Conservation (phyloP, 768 basidiomycete genomes). For the Ramaria sp. region DNA sequence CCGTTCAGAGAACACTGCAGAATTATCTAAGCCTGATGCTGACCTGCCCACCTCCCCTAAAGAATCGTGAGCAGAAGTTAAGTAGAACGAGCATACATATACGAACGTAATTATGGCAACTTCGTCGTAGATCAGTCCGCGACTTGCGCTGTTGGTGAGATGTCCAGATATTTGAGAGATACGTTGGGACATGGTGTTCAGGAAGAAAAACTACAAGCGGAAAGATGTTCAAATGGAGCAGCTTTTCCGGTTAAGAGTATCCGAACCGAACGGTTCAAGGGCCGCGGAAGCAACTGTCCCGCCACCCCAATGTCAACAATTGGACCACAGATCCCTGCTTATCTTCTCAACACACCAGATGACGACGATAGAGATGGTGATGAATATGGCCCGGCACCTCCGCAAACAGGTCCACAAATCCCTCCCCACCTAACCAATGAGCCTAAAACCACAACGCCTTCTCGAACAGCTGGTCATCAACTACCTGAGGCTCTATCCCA, state of each 20-base stretch:
- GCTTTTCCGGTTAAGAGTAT: constrained; percentile 20
- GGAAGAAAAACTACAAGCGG: constrained; percentile 10
- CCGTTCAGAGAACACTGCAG: constrained; percentile 4
- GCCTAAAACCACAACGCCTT: constrained; percentile 10
- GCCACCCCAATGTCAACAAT: constrained; percentile 41
- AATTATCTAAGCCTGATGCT: not conserved
- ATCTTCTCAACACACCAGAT: constrained; percentile 22
- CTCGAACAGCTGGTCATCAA: constrained; percentile 25
- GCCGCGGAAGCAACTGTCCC: constrained; percentile 15
- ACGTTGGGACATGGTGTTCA: constrained; percentile 25
- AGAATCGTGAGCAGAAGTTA: not conserved
- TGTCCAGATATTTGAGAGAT: constrained; percentile 65
- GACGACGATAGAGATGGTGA: constrained; percentile 21
- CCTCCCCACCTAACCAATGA: constrained; percentile 9
- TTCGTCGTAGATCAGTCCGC: constrained; percentile 61
- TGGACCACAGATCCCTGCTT: constrained; percentile 47
- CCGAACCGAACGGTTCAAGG: constrained; percentile 16
- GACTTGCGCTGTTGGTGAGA: constrained; percentile 36
- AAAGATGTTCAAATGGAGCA: constrained; percentile 24
- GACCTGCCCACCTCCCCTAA: constrained; percentile 58
- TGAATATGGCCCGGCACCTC: constrained; percentile 20
- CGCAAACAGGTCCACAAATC: constrained; percentile 15
- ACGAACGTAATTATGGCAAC: constrained; percentile 70
- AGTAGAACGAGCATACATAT: not conserved
- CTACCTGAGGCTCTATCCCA: constrained; percentile 14